A percentile compares a stretch with the other conserved stretches of the same genome.
These are phyloP conservation scores for Claviceps fusiformis DNA, from an alignment of 2,329 filamentous ascomycete species.

Conservation along the genomic window DNA sequence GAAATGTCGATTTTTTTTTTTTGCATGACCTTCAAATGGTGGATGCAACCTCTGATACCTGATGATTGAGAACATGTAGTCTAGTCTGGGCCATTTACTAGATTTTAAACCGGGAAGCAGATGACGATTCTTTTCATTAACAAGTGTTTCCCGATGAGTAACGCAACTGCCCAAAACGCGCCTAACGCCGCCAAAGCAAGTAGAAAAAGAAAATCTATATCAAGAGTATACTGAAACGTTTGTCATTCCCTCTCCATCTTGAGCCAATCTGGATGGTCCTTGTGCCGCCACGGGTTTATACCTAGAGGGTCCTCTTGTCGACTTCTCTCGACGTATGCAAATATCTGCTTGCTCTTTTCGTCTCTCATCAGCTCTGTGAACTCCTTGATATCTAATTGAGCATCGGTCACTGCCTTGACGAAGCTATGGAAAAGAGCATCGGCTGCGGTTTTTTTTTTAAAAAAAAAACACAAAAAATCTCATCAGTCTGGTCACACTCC, in stretches of 20 bases:
- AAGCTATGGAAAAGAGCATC: conserved; percentile 35
- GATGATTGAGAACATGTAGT: background rate
- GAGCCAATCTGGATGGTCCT: conserved; percentile 47
- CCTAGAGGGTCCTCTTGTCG: conserved; percentile 38
- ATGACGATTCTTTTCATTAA: background rate
- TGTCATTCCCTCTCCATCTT: conserved; percentile 17
- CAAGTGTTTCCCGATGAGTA: background rate
- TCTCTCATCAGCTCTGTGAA: conserved; percentile 34
- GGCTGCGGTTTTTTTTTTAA: conserved; percentile 22
- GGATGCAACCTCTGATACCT: background rate
- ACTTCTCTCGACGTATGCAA: conserved; percentile 40
- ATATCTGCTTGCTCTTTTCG: conserved; percentile 33
- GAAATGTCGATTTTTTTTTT: background rate
- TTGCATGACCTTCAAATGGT: background rate
- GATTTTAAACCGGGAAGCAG: background rate
- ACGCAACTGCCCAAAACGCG: background rate
- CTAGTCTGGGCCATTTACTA: background rate
- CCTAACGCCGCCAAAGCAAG: background rate
- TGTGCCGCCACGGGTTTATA: conserved; percentile 45
- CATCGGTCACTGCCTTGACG: conserved; percentile 31
- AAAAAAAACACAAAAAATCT: no score
- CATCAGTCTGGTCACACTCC: conserved; percentile 1
- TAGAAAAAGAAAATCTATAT: background rate
- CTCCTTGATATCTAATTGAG: conserved; percentile 36
- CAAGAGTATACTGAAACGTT: background rate